These are phyloP conservation scores for Ogataea nakhonphanomensis DNA, from an alignment of 805 yeast species.

Conservation along the genomic window DNA sequence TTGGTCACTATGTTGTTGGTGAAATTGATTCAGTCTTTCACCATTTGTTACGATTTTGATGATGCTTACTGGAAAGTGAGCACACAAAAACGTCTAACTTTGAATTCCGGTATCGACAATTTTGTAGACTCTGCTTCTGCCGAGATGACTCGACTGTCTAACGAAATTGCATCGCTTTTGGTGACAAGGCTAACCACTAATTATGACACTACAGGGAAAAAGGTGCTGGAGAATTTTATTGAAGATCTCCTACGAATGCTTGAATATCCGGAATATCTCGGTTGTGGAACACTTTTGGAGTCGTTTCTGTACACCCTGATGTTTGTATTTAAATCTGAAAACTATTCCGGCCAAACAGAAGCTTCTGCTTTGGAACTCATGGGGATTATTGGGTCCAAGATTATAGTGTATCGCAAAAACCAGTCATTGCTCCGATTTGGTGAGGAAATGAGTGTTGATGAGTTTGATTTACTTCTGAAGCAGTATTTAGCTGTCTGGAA, in stretches of 20 bases:
- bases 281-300: slow-evolving; percentile 47
- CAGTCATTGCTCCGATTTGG: slow-evolving; percentile 4
- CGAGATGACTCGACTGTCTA: slow-evolving; percentile 18
- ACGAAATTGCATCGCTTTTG: slow-evolving; percentile 31
- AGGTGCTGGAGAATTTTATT: slow-evolving; percentile 48
- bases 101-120: slow-evolving; percentile 11
- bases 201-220: slow-evolving; percentile 33
- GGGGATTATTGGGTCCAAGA: slow-evolving; percentile 56
- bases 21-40: slow-evolving; percentile 35
- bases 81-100: slow-evolving; percentile 7
- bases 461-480: slow-evolving; percentile 7
- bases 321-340: slow-evolving; percentile 36
- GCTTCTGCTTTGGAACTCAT: slow-evolving; percentile 54
- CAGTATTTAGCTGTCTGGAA: slow-evolving; percentile 9
- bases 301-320: slow-evolving; percentile 45
- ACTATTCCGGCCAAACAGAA: slow-evolving; percentile 41
- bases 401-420: slow-evolving; percentile 35
- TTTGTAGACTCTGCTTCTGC: slow-evolving; percentile 8
- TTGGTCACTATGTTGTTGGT: slow-evolving; percentile 45
- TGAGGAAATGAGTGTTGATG: slow-evolving; percentile 4
- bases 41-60: slow-evolving; percentile 20
- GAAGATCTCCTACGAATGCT: slow-evolving; percentile 54
- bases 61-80: slow-evolving; percentile 23
- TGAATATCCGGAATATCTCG: slow-evolving; percentile 59
- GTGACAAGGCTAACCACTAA: slow-evolving; percentile 30